Base-by-base conservation (phyloP, 2,329 filamentous ascomycete species). In the Diplodia intermedia region DNA sequence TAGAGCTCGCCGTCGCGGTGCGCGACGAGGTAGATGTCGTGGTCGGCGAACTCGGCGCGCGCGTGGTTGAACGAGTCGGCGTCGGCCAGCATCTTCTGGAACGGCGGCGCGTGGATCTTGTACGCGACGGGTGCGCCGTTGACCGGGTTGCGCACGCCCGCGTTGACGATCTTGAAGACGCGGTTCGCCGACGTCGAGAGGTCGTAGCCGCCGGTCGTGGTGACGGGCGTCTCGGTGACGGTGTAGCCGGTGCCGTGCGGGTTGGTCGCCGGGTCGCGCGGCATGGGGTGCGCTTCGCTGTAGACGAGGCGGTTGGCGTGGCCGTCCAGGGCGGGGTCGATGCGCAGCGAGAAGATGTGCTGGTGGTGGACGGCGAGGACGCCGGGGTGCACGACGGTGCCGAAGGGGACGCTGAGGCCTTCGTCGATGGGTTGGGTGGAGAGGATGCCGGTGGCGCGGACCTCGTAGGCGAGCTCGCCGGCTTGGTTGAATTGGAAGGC, bases 401-500 rank as follows among this genome's bases (percentile, higher is more conserved):
- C 89, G 81, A 86, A 90, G 2, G 87, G 86, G 3, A 90, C 88
- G 14, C 85, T 85, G 62, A 88, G 76, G 15, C 86, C 88, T 69
- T 89, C 85, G 68, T 91, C 88, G 71, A 91, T 88, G 3, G 88
- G 89, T 67, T 89, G 86, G 0, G 89, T 90, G 66, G 86, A 89
- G 20, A 91, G 80, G 68, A 91, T 90, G 5, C 89, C 89, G 1
- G 89, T 91, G 18, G 89, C 89, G 43, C 88, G 86, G 53, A 90
- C 86, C 75, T 91, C 89, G 73, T 91, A 89, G 71, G 83, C 83
- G 56, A 91, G 74, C 72, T 90, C 88, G 67, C 87, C 89, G 2
- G 89, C 89, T 75, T 91, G 89, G 75, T 90, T 90, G 80, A 91
- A 90, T 65, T 89, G 86, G 78, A 89, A 91, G 2, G 89, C 88